Conservation (phyloP, 2,329 filamentous ascomycete genomes). For the Paecilomyces variotii region DNA sequence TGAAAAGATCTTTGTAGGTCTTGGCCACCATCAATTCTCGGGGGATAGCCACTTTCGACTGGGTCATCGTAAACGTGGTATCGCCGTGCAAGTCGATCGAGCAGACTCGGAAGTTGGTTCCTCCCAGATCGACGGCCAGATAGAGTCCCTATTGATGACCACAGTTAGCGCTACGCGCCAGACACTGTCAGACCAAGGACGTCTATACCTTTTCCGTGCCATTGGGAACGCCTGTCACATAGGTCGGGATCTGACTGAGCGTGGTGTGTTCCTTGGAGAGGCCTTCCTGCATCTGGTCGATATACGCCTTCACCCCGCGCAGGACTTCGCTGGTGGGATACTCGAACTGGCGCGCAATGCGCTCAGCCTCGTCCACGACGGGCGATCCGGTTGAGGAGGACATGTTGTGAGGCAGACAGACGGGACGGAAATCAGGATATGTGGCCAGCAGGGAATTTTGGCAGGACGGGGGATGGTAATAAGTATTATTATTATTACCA, state of each 20-base stretch:
- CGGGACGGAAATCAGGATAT: background rate
- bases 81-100: constrained; percentile 90
- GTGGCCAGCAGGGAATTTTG: background rate
- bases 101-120: constrained; percentile 97
- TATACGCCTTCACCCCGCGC: constrained; percentile 73
- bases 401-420: background rate
- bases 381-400: constrained; percentile 8
- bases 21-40: constrained; percentile 83
- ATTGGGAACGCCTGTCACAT: constrained; percentile 91
- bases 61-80: constrained; percentile 87
- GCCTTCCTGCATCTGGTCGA: constrained; percentile 81
- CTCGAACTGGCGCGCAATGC: constrained; percentile 77
- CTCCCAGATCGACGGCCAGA: constrained; percentile 93
- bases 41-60: constrained; percentile 86
- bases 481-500: background rate
- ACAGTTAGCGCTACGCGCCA: constrained; percentile 5
- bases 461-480: background rate
- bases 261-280: constrained; percentile 68
- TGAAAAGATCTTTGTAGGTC: constrained; percentile 78
- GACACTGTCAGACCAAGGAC: constrained; percentile 10
- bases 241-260: constrained; percentile 93
- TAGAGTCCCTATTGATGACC: constrained; percentile 65
- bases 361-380: constrained; percentile 62
- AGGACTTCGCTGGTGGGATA: constrained; percentile 72
- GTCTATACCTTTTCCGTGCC: constrained; percentile 81